Evolutionary conservation across 2,329 filamentous ascomycete genomes (phyloP).

Genomic region (Ophiostoma sp.): DNA sequence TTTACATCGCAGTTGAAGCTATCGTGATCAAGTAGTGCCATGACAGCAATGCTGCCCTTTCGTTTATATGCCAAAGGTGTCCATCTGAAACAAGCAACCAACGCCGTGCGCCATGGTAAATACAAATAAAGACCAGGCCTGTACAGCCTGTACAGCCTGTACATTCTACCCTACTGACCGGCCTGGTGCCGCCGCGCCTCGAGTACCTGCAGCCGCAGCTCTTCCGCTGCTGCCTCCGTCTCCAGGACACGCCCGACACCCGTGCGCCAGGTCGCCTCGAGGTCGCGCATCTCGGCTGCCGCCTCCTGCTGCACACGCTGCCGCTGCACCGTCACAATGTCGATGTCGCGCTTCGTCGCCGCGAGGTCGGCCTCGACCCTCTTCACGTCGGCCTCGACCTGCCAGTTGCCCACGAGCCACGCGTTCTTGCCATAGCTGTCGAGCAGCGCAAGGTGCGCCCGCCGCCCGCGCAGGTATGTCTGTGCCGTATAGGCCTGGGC

Average conservation of each 20-base stretch:
- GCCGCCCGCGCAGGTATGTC: slow-evolving; percentile 48
- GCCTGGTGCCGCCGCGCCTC: slow-evolving; percentile 50
- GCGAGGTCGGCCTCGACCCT: slow-evolving; percentile 70
- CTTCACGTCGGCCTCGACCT: slow-evolving; percentile 66
- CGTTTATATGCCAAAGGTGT: not conserved
- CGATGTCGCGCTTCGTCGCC: slow-evolving; percentile 60
- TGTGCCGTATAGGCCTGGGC: slow-evolving; percentile 47
- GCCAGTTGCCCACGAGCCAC: slow-evolving; percentile 82
- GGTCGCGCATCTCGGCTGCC: slow-evolving; percentile 62
- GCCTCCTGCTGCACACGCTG: slow-evolving; percentile 65
- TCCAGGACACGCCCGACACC: slow-evolving; percentile 77
- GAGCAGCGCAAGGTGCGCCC: slow-evolving; percentile 61
- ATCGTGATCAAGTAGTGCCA: no score
- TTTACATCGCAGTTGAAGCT: no score
- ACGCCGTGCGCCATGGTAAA: slow-evolving; percentile 2
- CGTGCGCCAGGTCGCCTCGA: slow-evolving; percentile 70
- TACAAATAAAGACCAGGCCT: not conserved
- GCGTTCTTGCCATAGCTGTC: slow-evolving; percentile 81
- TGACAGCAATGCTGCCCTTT: not conserved
- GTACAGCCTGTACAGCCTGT: not conserved
- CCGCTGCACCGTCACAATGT: slow-evolving; percentile 65
- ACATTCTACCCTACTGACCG: not conserved
- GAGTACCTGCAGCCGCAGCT: slow-evolving; percentile 60
- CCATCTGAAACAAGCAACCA: not conserved
- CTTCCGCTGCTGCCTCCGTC: slow-evolving; percentile 78